These are phyloP conservation scores for Tuber borchii DNA, from an alignment of 495 filamentous ascomycete genomes.

Conservation along the genomic window DNA sequence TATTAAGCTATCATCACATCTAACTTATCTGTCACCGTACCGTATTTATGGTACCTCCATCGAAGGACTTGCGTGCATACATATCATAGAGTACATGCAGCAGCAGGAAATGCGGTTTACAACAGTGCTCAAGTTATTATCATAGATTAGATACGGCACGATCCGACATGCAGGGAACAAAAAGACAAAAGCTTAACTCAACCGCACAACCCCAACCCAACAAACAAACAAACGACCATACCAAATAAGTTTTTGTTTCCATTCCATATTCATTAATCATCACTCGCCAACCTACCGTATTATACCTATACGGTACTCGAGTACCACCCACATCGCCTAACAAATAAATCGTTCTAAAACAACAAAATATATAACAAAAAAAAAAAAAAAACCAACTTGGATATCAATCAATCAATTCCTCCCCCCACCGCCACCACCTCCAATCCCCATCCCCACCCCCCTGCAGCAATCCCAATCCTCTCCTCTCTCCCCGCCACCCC, in stretches of 20 bases:
- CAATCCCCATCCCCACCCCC: not conserved
- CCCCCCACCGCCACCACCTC: not conserved
- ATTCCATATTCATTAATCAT: not conserved
- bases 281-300: not conserved
- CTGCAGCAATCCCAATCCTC: constrained; percentile 27
- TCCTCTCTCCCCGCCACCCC: constrained; percentile 24
- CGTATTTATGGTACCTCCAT: not conserved
- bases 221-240: not conserved
- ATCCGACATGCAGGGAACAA: not conserved
- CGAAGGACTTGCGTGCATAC: not conserved
- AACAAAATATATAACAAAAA: too few relatives aligned
- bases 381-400: not conserved
- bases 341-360: not conserved
- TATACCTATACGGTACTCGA: too few relatives aligned
- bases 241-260: not conserved
- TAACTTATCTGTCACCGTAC: too few relatives aligned
- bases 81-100: not conserved
- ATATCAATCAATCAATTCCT: constrained; percentile 1
- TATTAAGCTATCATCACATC: too few relatives aligned
- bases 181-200: not conserved
- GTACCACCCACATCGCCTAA: not conserved
- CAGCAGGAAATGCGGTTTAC: not conserved
- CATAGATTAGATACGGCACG: not conserved
- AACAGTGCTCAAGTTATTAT: not conserved
- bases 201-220: not conserved